Percentiles rank a stretch among this genome's conserved stretches.
Evolutionary conservation across 495 filamentous ascomycete species (phyloP).

Genomic region (Elaphomyces granulatus): DNA sequence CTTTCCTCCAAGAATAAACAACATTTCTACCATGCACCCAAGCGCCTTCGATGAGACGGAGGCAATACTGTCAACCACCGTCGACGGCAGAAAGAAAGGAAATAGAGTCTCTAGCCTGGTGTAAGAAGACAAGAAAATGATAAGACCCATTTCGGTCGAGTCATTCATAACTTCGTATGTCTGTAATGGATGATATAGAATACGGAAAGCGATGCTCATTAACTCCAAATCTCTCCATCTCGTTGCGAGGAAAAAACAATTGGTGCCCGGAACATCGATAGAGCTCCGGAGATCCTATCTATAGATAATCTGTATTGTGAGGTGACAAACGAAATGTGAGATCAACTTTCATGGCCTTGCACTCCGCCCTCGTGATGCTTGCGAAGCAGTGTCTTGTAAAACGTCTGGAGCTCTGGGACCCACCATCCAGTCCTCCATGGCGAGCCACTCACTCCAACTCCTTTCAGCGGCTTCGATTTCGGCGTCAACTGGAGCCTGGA

Average conservation of each 20-base stretch:
- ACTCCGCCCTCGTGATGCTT: constrained; percentile 14
- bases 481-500: constrained; percentile 55
- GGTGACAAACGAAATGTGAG: neutral
- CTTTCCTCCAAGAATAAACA: neutral
- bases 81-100: neutral
- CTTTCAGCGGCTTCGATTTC: constrained; percentile 78
- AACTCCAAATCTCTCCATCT: too few species aligned
- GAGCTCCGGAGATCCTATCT: neutral
- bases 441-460: constrained; percentile 73
- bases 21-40: neutral
- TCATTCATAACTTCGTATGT: too few species aligned
- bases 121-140: neutral
- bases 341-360: neutral
- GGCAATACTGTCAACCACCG: neutral
- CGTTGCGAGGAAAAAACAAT: neutral
- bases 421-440: constrained; percentile 95
- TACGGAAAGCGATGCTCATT: too few species aligned
- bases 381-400: constrained; percentile 32
- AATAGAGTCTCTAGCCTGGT: neutral
- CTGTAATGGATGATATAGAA: too few species aligned
- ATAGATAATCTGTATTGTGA: neutral
- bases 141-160: neutral
- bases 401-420: constrained; percentile 43
- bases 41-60: neutral
- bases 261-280: neutral